These are phyloP conservation scores for Diaporthe destruens DNA, from an alignment of 2,329 filamentous ascomycete genomes.

Conservation along the genomic window DNA sequence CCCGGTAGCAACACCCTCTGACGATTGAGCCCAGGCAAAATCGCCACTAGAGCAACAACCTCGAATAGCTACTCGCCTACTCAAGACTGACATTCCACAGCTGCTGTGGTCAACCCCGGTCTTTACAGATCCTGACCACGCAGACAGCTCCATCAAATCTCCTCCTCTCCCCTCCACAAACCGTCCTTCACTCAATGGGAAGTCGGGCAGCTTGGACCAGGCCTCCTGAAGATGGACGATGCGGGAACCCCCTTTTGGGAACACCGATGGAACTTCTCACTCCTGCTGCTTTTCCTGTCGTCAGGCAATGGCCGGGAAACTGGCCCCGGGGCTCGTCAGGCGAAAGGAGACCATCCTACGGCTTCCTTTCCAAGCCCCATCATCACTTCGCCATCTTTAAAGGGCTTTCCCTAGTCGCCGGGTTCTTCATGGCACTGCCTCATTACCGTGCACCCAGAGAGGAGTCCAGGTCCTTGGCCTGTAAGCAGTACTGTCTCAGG, in stretches of 20 bases:
- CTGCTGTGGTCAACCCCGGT: background rate
- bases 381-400: background rate
- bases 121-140: background rate
- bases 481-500: background rate
- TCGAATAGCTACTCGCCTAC: background rate
- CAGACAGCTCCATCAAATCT: background rate
- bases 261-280: constrained; percentile 5
- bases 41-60: background rate
- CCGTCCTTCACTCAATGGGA: background rate
- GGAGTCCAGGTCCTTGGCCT: background rate
- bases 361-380: background rate
- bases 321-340: background rate
- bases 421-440: background rate
- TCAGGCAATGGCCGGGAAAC: constrained; percentile 1
- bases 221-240: background rate
- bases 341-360: background rate
- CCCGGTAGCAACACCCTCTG: background rate
- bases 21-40: background rate
- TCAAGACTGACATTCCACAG: background rate
- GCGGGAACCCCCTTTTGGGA: background rate
- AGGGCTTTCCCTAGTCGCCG: background rate
- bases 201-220: background rate
- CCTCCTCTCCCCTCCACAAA: background rate
- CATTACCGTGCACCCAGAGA: background rate
- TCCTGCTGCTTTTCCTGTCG: constrained; percentile 5